Evolutionary conservation across 257 asterid genomes (phyloP).

Genomic region (Haberlea rhodopensis): DNA sequence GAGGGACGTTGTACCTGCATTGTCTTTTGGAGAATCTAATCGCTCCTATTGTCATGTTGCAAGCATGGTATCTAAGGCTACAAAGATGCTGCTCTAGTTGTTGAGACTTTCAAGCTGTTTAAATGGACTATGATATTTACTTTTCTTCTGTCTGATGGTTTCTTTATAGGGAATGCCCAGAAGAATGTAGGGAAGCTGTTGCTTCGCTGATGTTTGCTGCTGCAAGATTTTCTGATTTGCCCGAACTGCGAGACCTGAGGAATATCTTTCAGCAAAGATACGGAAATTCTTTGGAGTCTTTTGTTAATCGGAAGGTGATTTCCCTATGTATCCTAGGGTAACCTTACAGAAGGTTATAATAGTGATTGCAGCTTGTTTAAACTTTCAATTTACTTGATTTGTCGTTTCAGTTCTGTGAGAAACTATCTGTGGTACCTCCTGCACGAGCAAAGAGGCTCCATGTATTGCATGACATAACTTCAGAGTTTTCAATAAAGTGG

Average conservation of each 20-base stretch:
- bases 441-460: constrained; percentile 56
- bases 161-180: constrained; percentile 83
- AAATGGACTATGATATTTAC: constrained; percentile 21
- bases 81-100: too few species aligned
- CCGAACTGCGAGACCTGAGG: constrained; percentile 92
- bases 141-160: constrained; percentile 23
- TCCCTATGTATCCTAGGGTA: constrained; percentile 10
- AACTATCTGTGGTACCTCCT: constrained; percentile 60
- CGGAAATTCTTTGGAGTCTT: constrained; percentile 58
- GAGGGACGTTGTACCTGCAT: background rate
- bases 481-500: constrained; percentile 82
- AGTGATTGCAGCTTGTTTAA: constrained; percentile 21
- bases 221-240: constrained; percentile 95
- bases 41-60: background rate
- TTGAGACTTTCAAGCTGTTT: constrained; percentile 19
- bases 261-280: constrained; percentile 76
- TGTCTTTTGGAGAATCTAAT: background rate
- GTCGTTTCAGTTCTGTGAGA: constrained; percentile 73
- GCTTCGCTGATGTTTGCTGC: constrained; percentile 95
- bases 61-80: constrained; percentile 3
- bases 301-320: constrained; percentile 78
- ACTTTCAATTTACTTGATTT: constrained; percentile 33
- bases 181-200: constrained; percentile 85
- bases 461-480: constrained; percentile 77
- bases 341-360: background rate